phyloP scores from a whole-genome alignment of 768 basidiomycete species.

The Cyclocybe cylindracea region DNA sequence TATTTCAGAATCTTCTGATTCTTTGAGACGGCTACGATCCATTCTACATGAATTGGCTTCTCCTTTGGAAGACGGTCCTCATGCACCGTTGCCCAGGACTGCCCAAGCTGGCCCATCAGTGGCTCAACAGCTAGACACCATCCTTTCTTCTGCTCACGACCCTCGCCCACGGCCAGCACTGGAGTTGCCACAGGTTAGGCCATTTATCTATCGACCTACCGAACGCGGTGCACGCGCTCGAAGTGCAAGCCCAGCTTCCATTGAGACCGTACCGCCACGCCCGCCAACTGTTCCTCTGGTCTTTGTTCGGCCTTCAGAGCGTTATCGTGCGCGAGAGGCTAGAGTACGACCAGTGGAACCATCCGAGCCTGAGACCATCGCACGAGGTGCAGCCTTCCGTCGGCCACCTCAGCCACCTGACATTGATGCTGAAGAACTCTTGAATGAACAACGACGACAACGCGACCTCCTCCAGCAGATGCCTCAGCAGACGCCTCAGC shows the following conservation, averaged over 20 bases:
- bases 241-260: constrained; percentile 37
- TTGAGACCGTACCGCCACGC: constrained; percentile 27
- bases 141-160: constrained; percentile 49
- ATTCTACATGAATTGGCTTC: constrained; percentile 22
- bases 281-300: constrained; percentile 18
- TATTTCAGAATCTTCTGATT: constrained; percentile 28
- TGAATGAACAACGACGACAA: not conserved
- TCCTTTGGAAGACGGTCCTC: constrained; percentile 17
- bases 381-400: not conserved
- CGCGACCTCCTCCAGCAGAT: not conserved
- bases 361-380: constrained; percentile 5
- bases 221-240: constrained; percentile 33
- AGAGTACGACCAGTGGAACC: not conserved
- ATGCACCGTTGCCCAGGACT: constrained; percentile 47
- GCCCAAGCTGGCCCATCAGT: constrained; percentile 52
- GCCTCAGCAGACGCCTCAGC: constrained; percentile 1
- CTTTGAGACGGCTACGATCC: constrained; percentile 27
- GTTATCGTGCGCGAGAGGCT: not conserved
- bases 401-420: not conserved
- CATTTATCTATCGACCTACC: constrained; percentile 55
- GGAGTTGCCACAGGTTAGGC: constrained; percentile 52
- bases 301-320: not conserved
- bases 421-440: no score
- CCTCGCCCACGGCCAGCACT: constrained; percentile 40
- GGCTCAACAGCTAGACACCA: constrained; percentile 60